Conservation (phyloP, 345 rosid genomes). For the Gossypium raimondii region DNA sequence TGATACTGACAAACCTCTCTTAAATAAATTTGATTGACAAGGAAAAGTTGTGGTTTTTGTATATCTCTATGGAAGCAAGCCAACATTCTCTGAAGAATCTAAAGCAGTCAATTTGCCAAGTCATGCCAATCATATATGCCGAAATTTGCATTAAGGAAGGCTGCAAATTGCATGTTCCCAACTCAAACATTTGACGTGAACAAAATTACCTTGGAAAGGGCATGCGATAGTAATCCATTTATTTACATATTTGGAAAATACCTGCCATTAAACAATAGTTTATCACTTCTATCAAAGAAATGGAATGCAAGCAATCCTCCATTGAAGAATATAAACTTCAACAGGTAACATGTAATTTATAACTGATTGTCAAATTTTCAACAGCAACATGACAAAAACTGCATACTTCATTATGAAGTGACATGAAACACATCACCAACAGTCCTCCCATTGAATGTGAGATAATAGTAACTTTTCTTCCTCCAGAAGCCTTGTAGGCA, state of each 20-base stretch:
- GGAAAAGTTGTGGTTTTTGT: background rate
- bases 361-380: slow-evolving; percentile 15
- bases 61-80: background rate
- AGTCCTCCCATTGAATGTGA: slow-evolving; percentile 94
- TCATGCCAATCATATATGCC: background rate
- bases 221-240: slow-evolving; percentile 89
- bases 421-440: slow-evolving; percentile 66
- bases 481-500: slow-evolving; percentile 65
- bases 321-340: background rate
- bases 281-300: slow-evolving; percentile 7
- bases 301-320: slow-evolving; percentile 10
- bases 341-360: background rate
- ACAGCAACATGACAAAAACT: slow-evolving; percentile 9
- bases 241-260: slow-evolving; percentile 61
- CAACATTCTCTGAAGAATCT: background rate
- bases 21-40: background rate
- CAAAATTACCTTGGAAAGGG: slow-evolving; percentile 78
- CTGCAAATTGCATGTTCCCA: background rate
- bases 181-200: background rate
- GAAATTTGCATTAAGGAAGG: background rate
- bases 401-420: slow-evolving; percentile 64
- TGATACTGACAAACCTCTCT: background rate
- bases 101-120: background rate
- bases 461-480: slow-evolving; percentile 66
- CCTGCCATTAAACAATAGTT: slow-evolving; percentile 39